Evolutionary conservation across 805 yeast species (phyloP).

Genomic region (Isabelozyma gotoi): DNA sequence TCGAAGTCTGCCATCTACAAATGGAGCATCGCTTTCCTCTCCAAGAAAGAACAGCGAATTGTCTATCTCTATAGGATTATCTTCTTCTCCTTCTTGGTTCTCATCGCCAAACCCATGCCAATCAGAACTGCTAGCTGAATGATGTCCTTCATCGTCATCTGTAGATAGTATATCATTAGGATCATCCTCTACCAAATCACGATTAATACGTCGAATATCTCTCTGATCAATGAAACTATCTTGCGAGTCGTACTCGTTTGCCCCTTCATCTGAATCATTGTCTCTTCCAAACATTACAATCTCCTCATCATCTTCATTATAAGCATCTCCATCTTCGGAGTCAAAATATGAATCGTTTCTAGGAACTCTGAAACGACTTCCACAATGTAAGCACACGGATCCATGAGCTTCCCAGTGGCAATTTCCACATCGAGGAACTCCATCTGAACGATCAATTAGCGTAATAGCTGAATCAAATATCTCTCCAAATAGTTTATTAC

Average conservation of each 20-base stretch:
- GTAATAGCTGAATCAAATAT: constrained; percentile 53
- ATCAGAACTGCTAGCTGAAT: constrained; percentile 6
- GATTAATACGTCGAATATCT: constrained; percentile 18
- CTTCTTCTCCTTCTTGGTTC: constrained; percentile 2
- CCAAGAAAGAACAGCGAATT: background rate
- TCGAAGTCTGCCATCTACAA: background rate
- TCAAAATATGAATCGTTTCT: constrained; percentile 32
- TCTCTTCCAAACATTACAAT: constrained; percentile 11
- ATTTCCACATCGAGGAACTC: constrained; percentile 69
- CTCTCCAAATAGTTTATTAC: constrained; percentile 45
- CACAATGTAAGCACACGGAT: constrained; percentile 66
- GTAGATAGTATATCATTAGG: constrained; percentile 6
- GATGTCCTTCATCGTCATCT: constrained; percentile 5
- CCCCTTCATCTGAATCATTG: constrained; percentile 10
- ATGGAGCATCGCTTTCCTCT: background rate
- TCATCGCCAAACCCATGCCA: constrained; percentile 19
- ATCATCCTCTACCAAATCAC: constrained; percentile 9
- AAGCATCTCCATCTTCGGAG: constrained; percentile 37
- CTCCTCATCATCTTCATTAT: constrained; percentile 34
- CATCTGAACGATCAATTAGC: constrained; percentile 62
- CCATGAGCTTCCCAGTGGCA: constrained; percentile 84
- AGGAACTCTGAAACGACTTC: constrained; percentile 45
- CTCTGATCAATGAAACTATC: constrained; percentile 35
- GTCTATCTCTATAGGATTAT: background rate
- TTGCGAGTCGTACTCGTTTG: constrained; percentile 24